A percentile compares a stretch with the other conserved stretches of the same genome.
These are phyloP conservation scores for Hyphochytrium catenoides DNA, from an alignment of 352 stramenopile species.

Conservation along the genomic window DNA sequence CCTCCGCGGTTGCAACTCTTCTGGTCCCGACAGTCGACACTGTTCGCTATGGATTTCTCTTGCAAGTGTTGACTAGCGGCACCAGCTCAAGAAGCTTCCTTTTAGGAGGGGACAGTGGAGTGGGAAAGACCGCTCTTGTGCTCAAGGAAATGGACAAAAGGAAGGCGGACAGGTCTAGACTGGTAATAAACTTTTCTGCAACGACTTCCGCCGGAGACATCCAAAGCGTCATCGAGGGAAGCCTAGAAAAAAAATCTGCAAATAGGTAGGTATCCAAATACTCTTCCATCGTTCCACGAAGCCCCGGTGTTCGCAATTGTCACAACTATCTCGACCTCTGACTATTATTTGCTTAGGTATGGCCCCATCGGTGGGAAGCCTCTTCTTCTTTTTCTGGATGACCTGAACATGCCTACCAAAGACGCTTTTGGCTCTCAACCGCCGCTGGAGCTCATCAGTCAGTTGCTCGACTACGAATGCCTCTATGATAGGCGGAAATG, in stretches of 20 bases:
- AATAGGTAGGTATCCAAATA: too few species aligned
- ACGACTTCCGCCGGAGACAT: slow-evolving; percentile 55
- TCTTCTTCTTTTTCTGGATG: slow-evolving; percentile 70
- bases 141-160: slow-evolving; percentile 53
- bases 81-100: slow-evolving; percentile 30
- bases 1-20: too few species aligned
- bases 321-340: too few species aligned
- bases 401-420: slow-evolving; percentile 75
- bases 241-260: slow-evolving; percentile 66
- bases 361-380: slow-evolving; percentile 59
- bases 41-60: slow-evolving; percentile 42
- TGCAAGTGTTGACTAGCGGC: slow-evolving; percentile 39
- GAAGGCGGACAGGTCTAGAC: slow-evolving; percentile 29
- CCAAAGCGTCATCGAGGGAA: slow-evolving; percentile 66
- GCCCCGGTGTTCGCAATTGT: too few species aligned
- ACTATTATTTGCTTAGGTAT: too few species aligned
- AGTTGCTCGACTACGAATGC: slow-evolving; percentile 73
- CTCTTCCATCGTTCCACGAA: too few species aligned
- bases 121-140: slow-evolving; percentile 64
- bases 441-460: slow-evolving; percentile 61
- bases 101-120: slow-evolving; percentile 65
- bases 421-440: slow-evolving; percentile 71
- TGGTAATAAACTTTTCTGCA: slow-evolving; percentile 72
- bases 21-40: slow-evolving; percentile 63
- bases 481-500: slow-evolving; percentile 78